Conservation (phyloP, 2,329 filamentous ascomycete genomes). For the Aspergillus awamori region DNA sequence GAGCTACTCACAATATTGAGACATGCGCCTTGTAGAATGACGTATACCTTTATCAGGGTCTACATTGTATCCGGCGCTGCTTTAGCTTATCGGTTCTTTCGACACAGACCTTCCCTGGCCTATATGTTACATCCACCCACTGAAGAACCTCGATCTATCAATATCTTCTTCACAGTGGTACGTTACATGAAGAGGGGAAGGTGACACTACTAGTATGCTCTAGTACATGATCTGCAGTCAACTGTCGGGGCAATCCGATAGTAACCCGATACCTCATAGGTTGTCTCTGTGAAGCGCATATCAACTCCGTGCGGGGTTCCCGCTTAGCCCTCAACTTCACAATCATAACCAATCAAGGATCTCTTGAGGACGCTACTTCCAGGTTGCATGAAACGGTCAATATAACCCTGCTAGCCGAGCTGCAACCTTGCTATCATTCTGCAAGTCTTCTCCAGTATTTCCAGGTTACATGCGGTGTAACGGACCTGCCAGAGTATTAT, state of each 20-base stretch:
- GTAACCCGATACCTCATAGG: neutral
- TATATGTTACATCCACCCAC: no score
- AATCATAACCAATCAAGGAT: neutral
- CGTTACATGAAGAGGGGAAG: constrained; percentile 2
- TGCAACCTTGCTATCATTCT: constrained; percentile 3
- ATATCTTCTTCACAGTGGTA: neutral
- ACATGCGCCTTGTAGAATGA: no score
- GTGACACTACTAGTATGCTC: constrained; percentile 4
- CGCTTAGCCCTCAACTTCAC: neutral
- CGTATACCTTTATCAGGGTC: no score
- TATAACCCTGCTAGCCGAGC: neutral
- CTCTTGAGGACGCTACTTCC: neutral
- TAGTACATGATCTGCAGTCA: neutral
- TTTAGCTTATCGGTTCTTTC: no score
- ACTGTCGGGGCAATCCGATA: neutral
- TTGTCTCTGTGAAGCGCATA: neutral
- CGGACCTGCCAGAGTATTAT: neutral
- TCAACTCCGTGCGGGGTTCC: neutral
- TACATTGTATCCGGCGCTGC: no score
- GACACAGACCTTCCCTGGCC: no score
- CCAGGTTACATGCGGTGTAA: neutral
- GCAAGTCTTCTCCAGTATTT: neutral
- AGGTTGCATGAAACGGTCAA: neutral
- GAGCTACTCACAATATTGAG: no score
- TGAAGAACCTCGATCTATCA: no score